Percentiles rank a stretch among this genome's conserved stretches.
phyloP scores from a whole-genome alignment of 441 rosid genomes.

The Mallotus repandus region DNA sequence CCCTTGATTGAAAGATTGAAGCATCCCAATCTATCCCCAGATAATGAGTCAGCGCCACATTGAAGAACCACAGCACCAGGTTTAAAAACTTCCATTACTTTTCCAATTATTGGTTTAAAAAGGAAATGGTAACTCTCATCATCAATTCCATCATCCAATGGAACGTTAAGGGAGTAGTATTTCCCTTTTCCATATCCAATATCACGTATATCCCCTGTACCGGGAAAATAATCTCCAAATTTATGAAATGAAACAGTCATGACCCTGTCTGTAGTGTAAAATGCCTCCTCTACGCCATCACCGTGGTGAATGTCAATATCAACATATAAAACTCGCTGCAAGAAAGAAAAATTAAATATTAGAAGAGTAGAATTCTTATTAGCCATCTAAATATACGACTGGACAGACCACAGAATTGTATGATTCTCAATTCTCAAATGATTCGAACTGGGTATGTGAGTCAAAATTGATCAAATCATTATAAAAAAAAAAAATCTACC shows the following conservation, averaged over 20 bases:
- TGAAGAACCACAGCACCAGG: conserved; percentile 80
- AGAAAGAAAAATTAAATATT: conserved; percentile 10
- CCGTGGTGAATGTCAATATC: conserved; percentile 87
- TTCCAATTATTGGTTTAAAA: conserved; percentile 68
- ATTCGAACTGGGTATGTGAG: too few species aligned
- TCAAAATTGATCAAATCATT: neutral
- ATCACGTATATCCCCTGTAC: conserved; percentile 72
- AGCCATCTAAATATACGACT: neutral
- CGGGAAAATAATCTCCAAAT: conserved; percentile 79
- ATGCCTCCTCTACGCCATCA: conserved; percentile 80
- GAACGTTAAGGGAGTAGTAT: conserved; percentile 78
- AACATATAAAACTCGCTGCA: conserved; percentile 75
- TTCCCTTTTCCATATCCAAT: conserved; percentile 60
- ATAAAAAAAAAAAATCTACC: too few species aligned
- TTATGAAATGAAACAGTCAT: conserved; percentile 84
- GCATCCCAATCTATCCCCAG: conserved; percentile 79
- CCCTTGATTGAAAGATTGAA: conserved; percentile 82
- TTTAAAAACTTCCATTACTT: conserved; percentile 70
- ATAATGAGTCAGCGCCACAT: conserved; percentile 77
- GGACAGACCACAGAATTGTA: neutral
- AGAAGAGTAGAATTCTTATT: neutral
- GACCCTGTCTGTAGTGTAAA: conserved; percentile 74
- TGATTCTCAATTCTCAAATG: neutral
- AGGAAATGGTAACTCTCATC: conserved; percentile 76
- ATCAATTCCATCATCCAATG: conserved; percentile 77